These are phyloP conservation scores for Insectozyma bohioensis DNA, from an alignment of 1,139 yeast species.

Conservation along the genomic window DNA sequence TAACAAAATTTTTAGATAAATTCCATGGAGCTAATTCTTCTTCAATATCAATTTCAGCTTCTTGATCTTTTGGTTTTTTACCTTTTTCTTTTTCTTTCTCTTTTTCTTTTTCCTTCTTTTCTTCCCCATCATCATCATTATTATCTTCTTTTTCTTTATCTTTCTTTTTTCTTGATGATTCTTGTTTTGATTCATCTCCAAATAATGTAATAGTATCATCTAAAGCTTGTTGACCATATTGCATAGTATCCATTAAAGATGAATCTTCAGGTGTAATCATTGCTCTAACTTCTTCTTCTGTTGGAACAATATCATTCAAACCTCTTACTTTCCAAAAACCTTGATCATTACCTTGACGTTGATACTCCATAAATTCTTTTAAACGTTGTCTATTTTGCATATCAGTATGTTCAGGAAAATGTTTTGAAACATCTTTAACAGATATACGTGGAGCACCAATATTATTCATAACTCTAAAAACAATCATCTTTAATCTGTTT, in stretches of 20 bases:
- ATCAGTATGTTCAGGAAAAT: constrained; percentile 96
- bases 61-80: constrained; percentile 28
- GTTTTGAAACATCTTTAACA: constrained; percentile 85
- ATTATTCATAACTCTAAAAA: constrained; percentile 80
- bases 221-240: constrained; percentile 80
- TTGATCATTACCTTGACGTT: constrained; percentile 91
- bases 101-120: constrained; percentile 18
- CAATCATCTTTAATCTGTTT: constrained; percentile 90
- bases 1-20: constrained; percentile 81
- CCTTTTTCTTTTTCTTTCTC: constrained; percentile 23
- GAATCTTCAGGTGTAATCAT: constrained; percentile 94
- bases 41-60: constrained; percentile 55
- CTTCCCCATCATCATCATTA: constrained; percentile 33
- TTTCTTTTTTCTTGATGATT: constrained; percentile 19
- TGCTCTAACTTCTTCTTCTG: constrained; percentile 74
- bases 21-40: constrained; percentile 96
- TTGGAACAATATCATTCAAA: constrained; percentile 57
- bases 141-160: constrained; percentile 20
- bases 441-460: constrained; percentile 73
- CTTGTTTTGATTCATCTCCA: constrained; percentile 25
- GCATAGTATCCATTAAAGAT: constrained; percentile 86
- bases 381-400: constrained; percentile 95
- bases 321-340: constrained; percentile 93
- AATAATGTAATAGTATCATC: constrained; percentile 68
- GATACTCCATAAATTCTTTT: constrained; percentile 98